Evolutionary conservation across 2,329 filamentous ascomycete genomes (phyloP).

Genomic region (Fusarium marasasianum): DNA sequence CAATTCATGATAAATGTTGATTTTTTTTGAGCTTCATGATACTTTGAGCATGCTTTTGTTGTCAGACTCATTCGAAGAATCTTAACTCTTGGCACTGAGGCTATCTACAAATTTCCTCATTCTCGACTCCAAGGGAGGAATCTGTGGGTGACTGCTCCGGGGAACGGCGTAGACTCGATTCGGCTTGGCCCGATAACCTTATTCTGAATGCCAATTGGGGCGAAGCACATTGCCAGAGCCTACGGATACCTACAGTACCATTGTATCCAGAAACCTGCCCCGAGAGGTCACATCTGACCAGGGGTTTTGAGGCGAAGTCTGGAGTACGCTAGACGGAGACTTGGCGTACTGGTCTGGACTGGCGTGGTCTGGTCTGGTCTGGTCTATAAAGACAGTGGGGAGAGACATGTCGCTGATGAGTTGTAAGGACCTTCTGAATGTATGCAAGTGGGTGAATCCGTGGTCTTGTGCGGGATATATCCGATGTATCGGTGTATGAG

Average conservation of each 20-base stretch:
- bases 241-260: not conserved
- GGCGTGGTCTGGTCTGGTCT: not conserved
- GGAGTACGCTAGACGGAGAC: conserved; percentile 14
- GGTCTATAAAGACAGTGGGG: not conserved
- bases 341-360: conserved; percentile 4
- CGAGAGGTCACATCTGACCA: conserved; percentile 3
- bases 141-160: conserved; percentile 1
- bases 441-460: conserved; percentile 17
- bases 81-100: not conserved
- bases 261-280: not conserved
- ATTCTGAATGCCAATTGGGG: conserved; percentile 30
- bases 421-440: not conserved
- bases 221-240: conserved; percentile 18
- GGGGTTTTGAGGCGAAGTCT: conserved; percentile 12
- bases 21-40: not conserved
- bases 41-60: not conserved
- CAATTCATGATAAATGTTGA: not conserved
- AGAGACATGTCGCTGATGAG: not conserved
- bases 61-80: not conserved
- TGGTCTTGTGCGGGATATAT: conserved; percentile 17
- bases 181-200: conserved; percentile 36
- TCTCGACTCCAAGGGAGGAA: conserved; percentile 14
- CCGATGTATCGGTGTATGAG: conserved; percentile 13
- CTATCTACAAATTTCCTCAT: conserved; percentile 1
- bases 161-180: conserved; percentile 20